phyloP scores from a whole-genome alignment of 345 rosid genomes.

The Aquilaria sinensis region DNA sequence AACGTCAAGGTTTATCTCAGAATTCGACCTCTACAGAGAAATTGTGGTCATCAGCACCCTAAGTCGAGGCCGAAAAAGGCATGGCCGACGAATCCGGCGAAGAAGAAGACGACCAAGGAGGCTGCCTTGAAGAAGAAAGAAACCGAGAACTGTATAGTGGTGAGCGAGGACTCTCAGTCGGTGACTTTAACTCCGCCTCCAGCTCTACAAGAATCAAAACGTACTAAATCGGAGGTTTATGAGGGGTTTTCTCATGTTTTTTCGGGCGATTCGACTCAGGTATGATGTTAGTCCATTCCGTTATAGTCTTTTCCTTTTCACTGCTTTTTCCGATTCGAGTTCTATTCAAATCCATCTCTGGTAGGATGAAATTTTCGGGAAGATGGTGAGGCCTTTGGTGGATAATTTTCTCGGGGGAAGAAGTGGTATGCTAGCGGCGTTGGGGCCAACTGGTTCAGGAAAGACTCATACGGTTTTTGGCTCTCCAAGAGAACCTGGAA shows the following conservation, averaged over 20 bases:
- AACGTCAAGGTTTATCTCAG: slow-evolving; percentile 66
- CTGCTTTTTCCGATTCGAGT: not conserved
- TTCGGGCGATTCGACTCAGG: slow-evolving; percentile 65
- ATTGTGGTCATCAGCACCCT: slow-evolving; percentile 5
- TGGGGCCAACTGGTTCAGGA: slow-evolving; percentile 92
- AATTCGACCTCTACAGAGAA: slow-evolving; percentile 37
- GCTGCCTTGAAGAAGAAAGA: slow-evolving; percentile 30
- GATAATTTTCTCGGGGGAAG: slow-evolving; percentile 72
- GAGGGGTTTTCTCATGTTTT: slow-evolving; percentile 90
- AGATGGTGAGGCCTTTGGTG: slow-evolving; percentile 69
- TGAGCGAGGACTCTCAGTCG: slow-evolving; percentile 49
- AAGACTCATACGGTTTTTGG: slow-evolving; percentile 94
- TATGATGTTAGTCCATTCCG: slow-evolving; percentile 8
- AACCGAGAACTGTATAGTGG: slow-evolving; percentile 33
- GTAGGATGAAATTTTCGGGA: slow-evolving; percentile 60
- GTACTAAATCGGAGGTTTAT: slow-evolving; percentile 64
- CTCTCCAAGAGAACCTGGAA: slow-evolving; percentile 61
- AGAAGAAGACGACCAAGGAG: slow-evolving; percentile 26
- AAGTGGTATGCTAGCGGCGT: slow-evolving; percentile 80
- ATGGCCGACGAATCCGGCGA: slow-evolving; percentile 58
- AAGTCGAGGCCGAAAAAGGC: slow-evolving; percentile 39
- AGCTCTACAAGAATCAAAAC: slow-evolving; percentile 52
- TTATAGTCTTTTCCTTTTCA: not conserved
- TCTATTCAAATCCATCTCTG: not conserved
- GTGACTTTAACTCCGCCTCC: slow-evolving; percentile 59